Evolutionary conservation across 2,329 filamentous ascomycete species (phyloP).

Genomic region (Pseudogymnoascus sp.): DNA sequence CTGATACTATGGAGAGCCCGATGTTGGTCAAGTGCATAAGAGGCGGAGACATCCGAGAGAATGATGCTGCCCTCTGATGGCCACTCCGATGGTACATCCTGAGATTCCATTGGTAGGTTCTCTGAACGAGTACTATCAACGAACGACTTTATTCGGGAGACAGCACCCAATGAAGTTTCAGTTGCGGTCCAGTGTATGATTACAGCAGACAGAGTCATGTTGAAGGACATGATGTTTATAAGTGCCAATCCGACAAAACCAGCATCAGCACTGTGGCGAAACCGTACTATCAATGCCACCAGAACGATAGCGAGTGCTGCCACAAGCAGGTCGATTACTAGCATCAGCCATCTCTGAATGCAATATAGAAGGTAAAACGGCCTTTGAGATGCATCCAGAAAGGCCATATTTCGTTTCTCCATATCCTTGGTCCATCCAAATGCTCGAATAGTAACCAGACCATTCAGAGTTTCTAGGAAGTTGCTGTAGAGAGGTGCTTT

Average conservation of each 20-base stretch:
- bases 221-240: conserved; percentile 25
- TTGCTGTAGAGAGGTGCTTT: conserved; percentile 53
- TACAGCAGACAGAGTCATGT: conserved; percentile 18
- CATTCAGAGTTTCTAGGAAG: conserved; percentile 49
- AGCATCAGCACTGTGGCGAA: conserved; percentile 22
- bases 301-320: conserved; percentile 25
- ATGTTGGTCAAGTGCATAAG: conserved; percentile 55
- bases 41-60: conserved; percentile 21
- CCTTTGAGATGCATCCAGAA: conserved; percentile 47
- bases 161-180: conserved; percentile 24
- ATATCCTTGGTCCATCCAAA: conserved; percentile 46
- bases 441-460: conserved; percentile 47
- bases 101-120: background rate
- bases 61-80: conserved; percentile 25
- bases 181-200: conserved; percentile 23
- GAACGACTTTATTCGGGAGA: conserved; percentile 9
- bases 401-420: conserved; percentile 37
- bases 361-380: conserved; percentile 51
- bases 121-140: conserved; percentile 23
- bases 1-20: conserved; percentile 59
- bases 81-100: conserved; percentile 20
- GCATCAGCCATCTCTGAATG: conserved; percentile 50
- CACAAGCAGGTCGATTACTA: conserved; percentile 30
- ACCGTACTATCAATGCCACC: conserved; percentile 29
- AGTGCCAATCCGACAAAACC: conserved; percentile 27